phyloP scores from a whole-genome alignment of 2,329 filamentous ascomycete genomes.

The Trichoderma lentiforme region DNA sequence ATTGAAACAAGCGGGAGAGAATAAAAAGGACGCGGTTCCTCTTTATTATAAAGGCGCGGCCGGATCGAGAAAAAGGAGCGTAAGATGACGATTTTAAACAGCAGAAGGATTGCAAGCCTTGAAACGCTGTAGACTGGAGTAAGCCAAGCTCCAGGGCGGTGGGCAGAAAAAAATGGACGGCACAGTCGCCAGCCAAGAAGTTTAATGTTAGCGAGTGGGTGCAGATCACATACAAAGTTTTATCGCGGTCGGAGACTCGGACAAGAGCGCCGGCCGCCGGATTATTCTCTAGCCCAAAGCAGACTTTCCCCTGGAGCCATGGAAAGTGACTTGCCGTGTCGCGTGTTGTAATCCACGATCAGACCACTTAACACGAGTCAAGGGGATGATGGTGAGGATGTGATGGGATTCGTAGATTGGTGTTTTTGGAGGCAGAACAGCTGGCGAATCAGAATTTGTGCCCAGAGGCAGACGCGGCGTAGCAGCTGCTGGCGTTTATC shows the following conservation, averaged over 20 bases:
- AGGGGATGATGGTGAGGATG: neutral
- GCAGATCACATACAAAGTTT: neutral
- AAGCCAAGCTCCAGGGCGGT: conserved; percentile 2
- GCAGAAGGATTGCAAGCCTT: neutral
- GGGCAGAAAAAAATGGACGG: neutral
- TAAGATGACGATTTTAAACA: neutral
- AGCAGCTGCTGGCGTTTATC: neutral
- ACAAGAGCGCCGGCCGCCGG: neutral
- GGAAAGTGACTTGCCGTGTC: neutral
- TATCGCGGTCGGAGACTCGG: conserved; percentile 13
- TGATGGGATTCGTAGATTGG: neutral
- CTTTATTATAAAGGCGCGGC: neutral
- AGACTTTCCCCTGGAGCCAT: conserved; percentile 6
- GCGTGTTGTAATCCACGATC: conserved; percentile 10
- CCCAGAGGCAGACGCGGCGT: neutral
- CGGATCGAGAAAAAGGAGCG: conserved; percentile 6
- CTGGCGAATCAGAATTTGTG: neutral
- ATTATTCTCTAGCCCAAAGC: neutral
- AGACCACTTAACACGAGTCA: conserved; percentile 11
- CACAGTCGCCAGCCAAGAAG: neutral
- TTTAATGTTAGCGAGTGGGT: neutral
- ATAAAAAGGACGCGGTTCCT: neutral
- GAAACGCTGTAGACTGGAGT: neutral
- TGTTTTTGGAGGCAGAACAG: neutral
- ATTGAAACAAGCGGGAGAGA: neutral